phyloP scores from a whole-genome alignment of 176 grass and related monocot genomes.

The Carex scoparia region DNA sequence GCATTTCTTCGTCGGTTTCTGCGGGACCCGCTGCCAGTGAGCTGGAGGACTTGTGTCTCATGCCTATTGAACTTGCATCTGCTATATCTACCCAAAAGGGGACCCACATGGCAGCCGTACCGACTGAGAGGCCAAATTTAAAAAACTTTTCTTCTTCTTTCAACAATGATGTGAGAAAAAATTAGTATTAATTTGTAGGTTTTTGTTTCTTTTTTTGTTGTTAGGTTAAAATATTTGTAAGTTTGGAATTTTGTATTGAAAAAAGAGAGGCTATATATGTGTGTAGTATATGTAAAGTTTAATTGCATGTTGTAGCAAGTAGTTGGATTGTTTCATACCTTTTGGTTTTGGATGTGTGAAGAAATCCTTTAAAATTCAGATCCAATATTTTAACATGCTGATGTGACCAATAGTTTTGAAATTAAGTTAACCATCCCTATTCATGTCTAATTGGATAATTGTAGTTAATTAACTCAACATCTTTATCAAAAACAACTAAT shows the following conservation, averaged over 20 bases:
- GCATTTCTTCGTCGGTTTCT: neutral
- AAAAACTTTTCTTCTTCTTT: neutral
- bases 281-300: neutral
- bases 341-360: too few species aligned
- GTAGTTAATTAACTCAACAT: too few species aligned
- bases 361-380: too few species aligned
- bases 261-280: neutral
- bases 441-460: neutral
- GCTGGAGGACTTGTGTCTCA: slow-evolving; percentile 45
- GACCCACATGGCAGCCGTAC: neutral
- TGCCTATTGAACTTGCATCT: slow-evolving; percentile 70
- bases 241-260: neutral
- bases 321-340: too few species aligned
- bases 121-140: slow-evolving; percentile 26
- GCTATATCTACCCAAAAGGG: slow-evolving; percentile 54
- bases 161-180: neutral
- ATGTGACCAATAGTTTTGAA: neutral
- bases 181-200: neutral
- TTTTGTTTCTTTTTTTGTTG: neutral
- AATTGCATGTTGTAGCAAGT: too few species aligned
- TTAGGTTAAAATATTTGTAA: neutral
- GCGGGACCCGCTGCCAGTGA: slow-evolving; percentile 12
- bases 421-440: neutral
- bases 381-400: neutral
- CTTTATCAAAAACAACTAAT: neutral